These are phyloP conservation scores for Cyclocybe cylindracea DNA, from an alignment of 768 basidiomycete genomes.

Conservation along the genomic window DNA sequence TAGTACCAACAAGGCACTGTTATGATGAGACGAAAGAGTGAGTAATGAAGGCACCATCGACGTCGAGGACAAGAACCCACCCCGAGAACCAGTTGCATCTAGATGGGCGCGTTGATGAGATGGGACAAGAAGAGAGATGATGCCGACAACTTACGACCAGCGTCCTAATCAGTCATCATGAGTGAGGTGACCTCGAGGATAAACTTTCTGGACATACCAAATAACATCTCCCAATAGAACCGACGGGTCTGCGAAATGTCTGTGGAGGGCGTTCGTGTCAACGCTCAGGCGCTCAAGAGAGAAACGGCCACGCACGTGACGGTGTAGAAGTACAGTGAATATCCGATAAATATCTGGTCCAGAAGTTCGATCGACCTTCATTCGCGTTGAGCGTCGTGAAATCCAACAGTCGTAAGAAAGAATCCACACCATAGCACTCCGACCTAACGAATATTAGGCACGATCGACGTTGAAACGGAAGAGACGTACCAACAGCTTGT, in stretches of 20 bases:
- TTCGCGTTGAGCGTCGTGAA: background rate
- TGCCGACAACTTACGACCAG: background rate
- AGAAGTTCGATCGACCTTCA: slow-evolving; percentile 45
- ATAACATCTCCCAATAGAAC: slow-evolving; percentile 26
- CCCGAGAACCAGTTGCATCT: slow-evolving; percentile 34
- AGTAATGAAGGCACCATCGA: background rate
- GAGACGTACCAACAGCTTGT: slow-evolving; percentile 33
- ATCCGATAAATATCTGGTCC: slow-evolving; percentile 53
- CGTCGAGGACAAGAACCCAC: slow-evolving; percentile 22
- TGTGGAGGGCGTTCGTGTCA: slow-evolving; percentile 17
- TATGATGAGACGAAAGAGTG: slow-evolving; percentile 2
- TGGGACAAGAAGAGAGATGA: background rate
- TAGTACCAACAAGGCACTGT: slow-evolving; percentile 37
- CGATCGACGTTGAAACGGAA: background rate
- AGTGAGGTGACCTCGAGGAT: slow-evolving; percentile 30
- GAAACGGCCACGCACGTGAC: slow-evolving; percentile 42
- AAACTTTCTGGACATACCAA: slow-evolving; percentile 31
- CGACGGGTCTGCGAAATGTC: slow-evolving; percentile 34
- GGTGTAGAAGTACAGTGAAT: slow-evolving; percentile 54
- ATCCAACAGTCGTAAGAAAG: background rate
- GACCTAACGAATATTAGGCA: slow-evolving; percentile 22
- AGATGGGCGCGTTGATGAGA: background rate
- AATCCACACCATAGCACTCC: slow-evolving; percentile 25
- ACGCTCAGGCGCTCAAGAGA: background rate
- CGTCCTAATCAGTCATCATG: slow-evolving; percentile 26